These are phyloP conservation scores for barrel medic (Medicago truncatula) DNA, from an alignment of 306 rosid species.

Conservation along the genomic window MtrunA17r5.0-ANR NC_053043.1:32522001-32522500, in stretches of 20 bases:
- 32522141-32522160: constrained; percentile 77
- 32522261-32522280: not conserved
- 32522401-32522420: not conserved
- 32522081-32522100: constrained; percentile 24
- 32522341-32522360: constrained; percentile 6
- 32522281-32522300: not conserved
- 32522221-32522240: not conserved
- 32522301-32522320: not conserved
- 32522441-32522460: constrained; percentile 30
- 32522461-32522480: constrained; percentile 32
- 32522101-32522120: not conserved
- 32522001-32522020: constrained; percentile 79
- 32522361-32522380: not conserved
- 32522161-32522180: constrained; percentile 78
- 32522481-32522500: constrained; percentile 46
- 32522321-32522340: not conserved
- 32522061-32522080: constrained; percentile 28
- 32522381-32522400: not conserved
- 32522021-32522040: constrained; percentile 71
- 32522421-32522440: constrained; percentile 22
- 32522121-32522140: constrained; percentile 66
- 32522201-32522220: constrained; percentile 9
- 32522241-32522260: not conserved
- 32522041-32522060: constrained; percentile 56
- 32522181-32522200: constrained; percentile 78